A percentile compares a stretch with the other conserved stretches of the same genome.
phyloP scores from a whole-genome alignment of 345 rosid genomes.

The Jatropha curcas region DNA sequence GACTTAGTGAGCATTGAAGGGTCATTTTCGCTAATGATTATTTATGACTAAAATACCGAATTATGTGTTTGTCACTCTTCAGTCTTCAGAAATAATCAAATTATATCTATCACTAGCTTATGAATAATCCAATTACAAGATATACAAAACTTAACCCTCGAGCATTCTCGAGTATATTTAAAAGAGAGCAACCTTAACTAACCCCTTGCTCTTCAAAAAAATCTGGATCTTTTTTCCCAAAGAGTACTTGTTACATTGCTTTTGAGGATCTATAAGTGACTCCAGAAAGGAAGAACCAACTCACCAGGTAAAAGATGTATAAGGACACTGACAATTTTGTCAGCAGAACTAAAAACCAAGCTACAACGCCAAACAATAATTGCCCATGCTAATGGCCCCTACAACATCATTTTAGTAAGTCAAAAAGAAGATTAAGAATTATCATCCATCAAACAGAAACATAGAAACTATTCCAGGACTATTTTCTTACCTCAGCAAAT shows the following conservation, averaged over 20 bases:
- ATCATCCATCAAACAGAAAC: conserved; percentile 17
- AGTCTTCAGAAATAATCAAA: not conserved
- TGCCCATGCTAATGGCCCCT: conserved; percentile 99
- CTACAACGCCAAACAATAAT: conserved; percentile 96
- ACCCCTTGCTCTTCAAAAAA: not conserved
- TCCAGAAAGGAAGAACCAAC: conserved; percentile 18
- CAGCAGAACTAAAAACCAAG: conserved; percentile 90
- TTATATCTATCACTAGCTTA: not conserved
- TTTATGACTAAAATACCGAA: not conserved
- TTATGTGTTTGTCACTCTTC: not conserved
- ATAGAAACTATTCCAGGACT: conserved; percentile 1
- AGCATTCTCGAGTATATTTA: not conserved
- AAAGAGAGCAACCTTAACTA: not conserved
- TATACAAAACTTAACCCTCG: not conserved
- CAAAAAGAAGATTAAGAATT: conserved; percentile 8
- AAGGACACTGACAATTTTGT: conserved; percentile 92
- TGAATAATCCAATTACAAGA: not conserved
- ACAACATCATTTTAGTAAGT: conserved; percentile 24
- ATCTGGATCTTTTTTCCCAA: not conserved
- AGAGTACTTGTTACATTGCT: not conserved
- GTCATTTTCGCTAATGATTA: not conserved
- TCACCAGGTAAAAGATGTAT: conserved; percentile 97
- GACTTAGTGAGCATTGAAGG: not conserved
- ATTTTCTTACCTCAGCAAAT: conserved; percentile 77
- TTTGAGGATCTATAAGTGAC: not conserved